A percentile compares a stretch with the other conserved stretches of the same genome.
These are phyloP conservation scores for Lasiosphaeris hirsuta DNA, from an alignment of 495 filamentous ascomycete species.

Conservation along the genomic window DNA sequence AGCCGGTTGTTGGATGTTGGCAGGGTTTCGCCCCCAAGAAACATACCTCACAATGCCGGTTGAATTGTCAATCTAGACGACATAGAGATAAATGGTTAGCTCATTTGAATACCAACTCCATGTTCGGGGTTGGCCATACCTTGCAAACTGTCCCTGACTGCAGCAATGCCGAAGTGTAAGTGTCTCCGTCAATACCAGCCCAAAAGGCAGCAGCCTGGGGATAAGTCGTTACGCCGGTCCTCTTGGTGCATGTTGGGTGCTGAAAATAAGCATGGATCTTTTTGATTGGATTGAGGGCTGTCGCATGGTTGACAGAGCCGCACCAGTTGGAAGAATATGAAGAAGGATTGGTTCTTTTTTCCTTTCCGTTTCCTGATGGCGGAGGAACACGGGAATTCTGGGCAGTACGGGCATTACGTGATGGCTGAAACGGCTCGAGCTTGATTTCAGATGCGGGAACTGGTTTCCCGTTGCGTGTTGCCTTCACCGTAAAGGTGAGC, in stretches of 20 bases:
- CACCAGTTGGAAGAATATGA: slow-evolving; percentile 30
- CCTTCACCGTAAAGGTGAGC: slow-evolving; percentile 22
- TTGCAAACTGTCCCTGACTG: slow-evolving; percentile 33
- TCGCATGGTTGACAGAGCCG: slow-evolving; percentile 23
- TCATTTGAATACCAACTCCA: neutral
- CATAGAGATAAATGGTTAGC: neutral
- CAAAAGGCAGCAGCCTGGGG: slow-evolving; percentile 31
- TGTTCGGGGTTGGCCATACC: slow-evolving; percentile 9
- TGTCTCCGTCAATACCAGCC: slow-evolving; percentile 32
- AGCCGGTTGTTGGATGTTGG: too few species aligned
- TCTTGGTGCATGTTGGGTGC: slow-evolving; percentile 21
- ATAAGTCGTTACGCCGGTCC: slow-evolving; percentile 18
- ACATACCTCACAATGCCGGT: slow-evolving; percentile 17
- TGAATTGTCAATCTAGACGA: slow-evolving; percentile 23
- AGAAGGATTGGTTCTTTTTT: slow-evolving; percentile 21
- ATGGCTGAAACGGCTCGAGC: slow-evolving; percentile 19
- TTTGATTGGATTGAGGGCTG: slow-evolving; percentile 24
- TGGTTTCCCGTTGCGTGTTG: slow-evolving; percentile 24
- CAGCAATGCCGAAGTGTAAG: slow-evolving; percentile 18
- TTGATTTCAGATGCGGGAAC: slow-evolving; percentile 25
- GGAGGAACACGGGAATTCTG: neutral
- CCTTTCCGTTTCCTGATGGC: neutral
- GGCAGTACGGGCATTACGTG: slow-evolving; percentile 1
- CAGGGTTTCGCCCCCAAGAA: neutral
- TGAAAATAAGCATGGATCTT: slow-evolving; percentile 24